These are phyloP conservation scores for Trichophyton benhamiae DNA, from an alignment of 2,329 filamentous ascomycete genomes.

Conservation along the genomic window DNA sequence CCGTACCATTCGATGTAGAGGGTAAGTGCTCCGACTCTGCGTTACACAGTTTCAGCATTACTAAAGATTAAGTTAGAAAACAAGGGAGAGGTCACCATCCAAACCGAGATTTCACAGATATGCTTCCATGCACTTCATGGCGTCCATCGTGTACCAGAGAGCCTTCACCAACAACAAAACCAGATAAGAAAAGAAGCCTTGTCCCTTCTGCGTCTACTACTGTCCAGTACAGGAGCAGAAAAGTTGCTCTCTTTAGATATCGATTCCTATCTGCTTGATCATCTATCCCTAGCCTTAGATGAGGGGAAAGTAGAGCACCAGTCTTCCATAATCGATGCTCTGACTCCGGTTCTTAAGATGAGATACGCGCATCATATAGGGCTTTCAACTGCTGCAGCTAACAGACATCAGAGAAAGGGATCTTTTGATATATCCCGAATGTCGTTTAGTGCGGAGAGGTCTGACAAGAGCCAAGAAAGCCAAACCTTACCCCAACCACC, in stretches of 20 bases:
- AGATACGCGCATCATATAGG: slow-evolving; percentile 27
- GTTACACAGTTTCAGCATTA: background rate
- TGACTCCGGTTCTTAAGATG: slow-evolving; percentile 61
- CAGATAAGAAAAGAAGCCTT: slow-evolving; percentile 61
- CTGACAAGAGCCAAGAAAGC: slow-evolving; percentile 27
- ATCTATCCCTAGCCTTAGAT: slow-evolving; percentile 49
- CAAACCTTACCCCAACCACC: slow-evolving; percentile 35
- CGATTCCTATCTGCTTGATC: slow-evolving; percentile 58
- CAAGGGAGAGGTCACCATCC: slow-evolving; percentile 18
- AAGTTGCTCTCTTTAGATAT: slow-evolving; percentile 41
- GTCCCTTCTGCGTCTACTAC: slow-evolving; percentile 45
- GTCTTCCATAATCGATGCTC: slow-evolving; percentile 64
- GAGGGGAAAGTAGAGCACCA: slow-evolving; percentile 59
- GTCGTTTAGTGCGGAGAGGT: slow-evolving; percentile 36
- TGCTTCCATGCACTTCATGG: slow-evolving; percentile 9
- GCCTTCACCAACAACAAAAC: slow-evolving; percentile 42
- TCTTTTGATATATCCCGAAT: slow-evolving; percentile 33
- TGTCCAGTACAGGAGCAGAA: slow-evolving; percentile 30
- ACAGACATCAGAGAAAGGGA: slow-evolving; percentile 26
- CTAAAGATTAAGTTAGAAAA: background rate
- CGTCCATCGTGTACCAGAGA: slow-evolving; percentile 6
- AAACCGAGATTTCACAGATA: slow-evolving; percentile 10
- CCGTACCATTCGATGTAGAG: slow-evolving; percentile 39
- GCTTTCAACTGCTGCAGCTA: slow-evolving; percentile 19
- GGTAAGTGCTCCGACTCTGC: slow-evolving; percentile 35